Conservation (phyloP, 192 early-diverging fungal species). For the Coemansia furcata region DNA sequence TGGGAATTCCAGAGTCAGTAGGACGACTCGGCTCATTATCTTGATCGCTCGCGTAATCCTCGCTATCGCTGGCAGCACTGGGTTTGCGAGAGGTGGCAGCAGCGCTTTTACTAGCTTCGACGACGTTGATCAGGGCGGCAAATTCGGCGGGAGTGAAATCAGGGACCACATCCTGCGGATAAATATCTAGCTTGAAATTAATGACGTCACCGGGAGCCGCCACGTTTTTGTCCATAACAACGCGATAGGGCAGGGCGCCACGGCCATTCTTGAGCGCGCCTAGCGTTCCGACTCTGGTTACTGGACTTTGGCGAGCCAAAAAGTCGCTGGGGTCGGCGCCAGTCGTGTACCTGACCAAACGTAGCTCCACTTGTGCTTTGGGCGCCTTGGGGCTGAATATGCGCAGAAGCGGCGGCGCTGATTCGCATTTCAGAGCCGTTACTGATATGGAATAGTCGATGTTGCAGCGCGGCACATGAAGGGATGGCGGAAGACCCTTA, state of each 20-base stretch:
- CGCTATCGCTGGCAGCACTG: not conserved
- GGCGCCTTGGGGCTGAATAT: not conserved
- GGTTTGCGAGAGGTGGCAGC: not conserved
- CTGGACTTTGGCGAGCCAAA: not conserved
- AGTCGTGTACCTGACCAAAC: not conserved
- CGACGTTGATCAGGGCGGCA: not conserved
- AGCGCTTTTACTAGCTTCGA: not conserved
- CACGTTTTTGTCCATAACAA: constrained; percentile 9
- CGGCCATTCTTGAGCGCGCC: not conserved
- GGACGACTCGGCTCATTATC: not conserved
- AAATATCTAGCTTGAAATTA: constrained; percentile 7
- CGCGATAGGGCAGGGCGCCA: constrained; percentile 4
- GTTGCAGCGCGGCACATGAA: constrained; percentile 12
- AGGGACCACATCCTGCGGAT: not conserved
- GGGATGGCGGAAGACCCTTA: not conserved
- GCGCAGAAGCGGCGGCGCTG: not conserved
- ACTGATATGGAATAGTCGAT: constrained; percentile 3
- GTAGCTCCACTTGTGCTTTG: not conserved
- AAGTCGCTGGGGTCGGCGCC: not conserved
- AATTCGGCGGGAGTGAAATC: constrained; percentile 4
- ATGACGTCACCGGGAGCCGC: constrained; percentile 7
- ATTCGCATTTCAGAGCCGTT: not conserved
- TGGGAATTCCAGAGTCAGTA: not conserved
- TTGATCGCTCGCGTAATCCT: not conserved
- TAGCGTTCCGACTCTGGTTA: constrained; percentile 8